Percentiles rank a stretch among this genome's conserved stretches.
These are phyloP conservation scores for Podospora fimiseda DNA, from an alignment of 495 filamentous ascomycete genomes.

Conservation along the genomic window DNA sequence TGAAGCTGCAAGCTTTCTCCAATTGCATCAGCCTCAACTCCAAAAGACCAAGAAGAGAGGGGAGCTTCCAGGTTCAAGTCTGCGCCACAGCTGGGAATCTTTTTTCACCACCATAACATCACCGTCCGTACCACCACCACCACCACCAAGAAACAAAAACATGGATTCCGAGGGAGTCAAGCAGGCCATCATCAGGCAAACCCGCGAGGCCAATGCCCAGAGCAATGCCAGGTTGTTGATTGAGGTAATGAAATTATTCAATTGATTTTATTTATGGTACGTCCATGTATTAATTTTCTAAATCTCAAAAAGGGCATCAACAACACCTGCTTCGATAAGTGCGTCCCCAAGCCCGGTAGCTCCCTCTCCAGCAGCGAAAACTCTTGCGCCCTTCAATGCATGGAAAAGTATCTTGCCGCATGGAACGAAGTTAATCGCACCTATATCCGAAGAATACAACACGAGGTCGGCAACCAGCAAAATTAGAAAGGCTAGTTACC, in stretches of 20 bases:
- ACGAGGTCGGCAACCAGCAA: conserved; percentile 36
- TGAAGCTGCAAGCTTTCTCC: no score
- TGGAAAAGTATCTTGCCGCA: conserved; percentile 93
- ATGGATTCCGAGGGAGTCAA: conserved; percentile 52
- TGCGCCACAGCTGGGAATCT: no score
- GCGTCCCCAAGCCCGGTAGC: conserved; percentile 75
- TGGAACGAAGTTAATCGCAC: conserved; percentile 81
- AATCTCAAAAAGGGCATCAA: conserved; percentile 72
- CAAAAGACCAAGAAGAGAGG: no score
- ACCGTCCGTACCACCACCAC: no score
- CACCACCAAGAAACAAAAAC: no score
- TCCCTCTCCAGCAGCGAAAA: conserved; percentile 67
- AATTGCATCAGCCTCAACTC: no score
- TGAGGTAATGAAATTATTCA: conserved; percentile 45
- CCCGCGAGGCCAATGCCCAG: conserved; percentile 67
- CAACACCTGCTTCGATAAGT: conserved; percentile 92
- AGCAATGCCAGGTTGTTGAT: conserved; percentile 69
- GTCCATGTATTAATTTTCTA: background rate
- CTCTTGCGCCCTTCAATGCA: conserved; percentile 77
- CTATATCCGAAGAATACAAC: conserved; percentile 68
- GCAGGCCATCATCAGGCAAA: conserved; percentile 61
- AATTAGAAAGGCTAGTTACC: conserved; percentile 1
- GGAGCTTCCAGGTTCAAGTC: no score
- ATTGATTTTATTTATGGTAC: background rate
- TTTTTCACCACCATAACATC: no score